Conservation (phyloP, 2,329 filamentous ascomycete species). For the Penicillium sp. region DNA sequence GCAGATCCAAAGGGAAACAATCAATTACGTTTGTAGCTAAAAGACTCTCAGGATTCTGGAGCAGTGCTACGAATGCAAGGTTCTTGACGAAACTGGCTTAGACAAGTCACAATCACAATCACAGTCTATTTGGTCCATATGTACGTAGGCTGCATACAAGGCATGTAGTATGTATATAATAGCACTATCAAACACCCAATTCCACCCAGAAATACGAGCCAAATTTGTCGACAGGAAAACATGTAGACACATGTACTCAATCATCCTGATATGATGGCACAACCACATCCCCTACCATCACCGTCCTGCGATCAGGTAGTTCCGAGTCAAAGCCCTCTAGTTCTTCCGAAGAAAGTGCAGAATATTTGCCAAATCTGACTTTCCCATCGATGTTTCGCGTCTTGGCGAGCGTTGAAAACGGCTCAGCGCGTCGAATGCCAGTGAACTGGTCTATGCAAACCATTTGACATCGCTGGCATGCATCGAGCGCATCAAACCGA, state of each 20-base stretch:
- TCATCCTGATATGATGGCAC: conserved; percentile 23
- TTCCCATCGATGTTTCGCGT: conserved; percentile 74
- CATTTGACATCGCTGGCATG: conserved; percentile 89
- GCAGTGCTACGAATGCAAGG: neutral
- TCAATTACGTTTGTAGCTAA: neutral
- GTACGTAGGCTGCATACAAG: neutral
- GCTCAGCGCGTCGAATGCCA: conserved; percentile 68
- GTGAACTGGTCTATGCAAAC: conserved; percentile 85
- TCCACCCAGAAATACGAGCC: neutral
- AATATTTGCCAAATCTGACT: conserved; percentile 81
- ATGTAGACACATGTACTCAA: neutral
- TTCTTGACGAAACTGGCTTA: neutral
- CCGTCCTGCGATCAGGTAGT: conserved; percentile 16
- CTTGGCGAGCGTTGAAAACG: conserved; percentile 79
- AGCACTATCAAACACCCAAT: neutral
- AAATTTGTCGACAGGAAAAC: neutral
- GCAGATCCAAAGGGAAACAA: neutral
- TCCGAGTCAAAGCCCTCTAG: conserved; percentile 12
- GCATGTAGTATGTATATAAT: neutral
- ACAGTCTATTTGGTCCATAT: neutral
- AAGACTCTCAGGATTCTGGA: neutral
- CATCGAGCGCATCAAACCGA: conserved; percentile 57
- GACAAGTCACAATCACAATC: neutral
- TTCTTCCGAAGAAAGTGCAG: conserved; percentile 36
- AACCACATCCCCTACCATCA: conserved; percentile 38